Conservation (phyloP, 2,329 filamentous ascomycete species). For the Aspergillus neoniger region DNA sequence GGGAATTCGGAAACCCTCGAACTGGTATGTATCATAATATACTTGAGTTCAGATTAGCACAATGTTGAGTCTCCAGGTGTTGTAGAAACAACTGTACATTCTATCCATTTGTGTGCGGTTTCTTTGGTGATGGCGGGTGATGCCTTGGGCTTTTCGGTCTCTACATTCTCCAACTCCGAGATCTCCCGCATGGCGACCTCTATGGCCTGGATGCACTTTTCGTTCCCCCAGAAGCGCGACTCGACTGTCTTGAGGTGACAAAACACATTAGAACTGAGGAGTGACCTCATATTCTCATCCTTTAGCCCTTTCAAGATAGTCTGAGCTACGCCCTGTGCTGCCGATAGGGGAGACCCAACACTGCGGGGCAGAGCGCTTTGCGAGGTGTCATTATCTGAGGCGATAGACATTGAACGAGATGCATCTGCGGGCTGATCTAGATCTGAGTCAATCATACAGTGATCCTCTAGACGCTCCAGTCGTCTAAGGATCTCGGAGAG, state of each 20-base stretch:
- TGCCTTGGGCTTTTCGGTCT: neutral
- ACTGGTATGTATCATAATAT: slow-evolving; percentile 16
- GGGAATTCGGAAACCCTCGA: slow-evolving; percentile 20
- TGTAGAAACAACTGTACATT: neutral
- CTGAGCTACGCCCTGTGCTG: neutral
- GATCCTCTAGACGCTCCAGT: slow-evolving; percentile 20
- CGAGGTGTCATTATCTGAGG: neutral
- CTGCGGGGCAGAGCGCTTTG: neutral
- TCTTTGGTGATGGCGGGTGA: slow-evolving; percentile 13
- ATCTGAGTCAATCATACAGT: slow-evolving; percentile 10
- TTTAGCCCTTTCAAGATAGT: slow-evolving; percentile 6
- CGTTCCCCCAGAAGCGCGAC: slow-evolving; percentile 16
- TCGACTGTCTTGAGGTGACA: slow-evolving; percentile 14
- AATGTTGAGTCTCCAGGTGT: too few species aligned
- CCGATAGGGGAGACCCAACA: neutral
- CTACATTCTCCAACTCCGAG: slow-evolving; percentile 1
- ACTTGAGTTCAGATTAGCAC: neutral
- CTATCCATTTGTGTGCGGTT: slow-evolving; percentile 8
- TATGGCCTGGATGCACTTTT: slow-evolving; percentile 11
- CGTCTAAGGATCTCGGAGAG: slow-evolving; percentile 15
- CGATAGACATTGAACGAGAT: slow-evolving; percentile 5
- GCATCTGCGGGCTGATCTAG: neutral
- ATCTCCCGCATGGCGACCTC: slow-evolving; percentile 16
- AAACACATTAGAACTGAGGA: slow-evolving; percentile 17
- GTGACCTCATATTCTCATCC: neutral